phyloP scores from a whole-genome alignment of 306 rosid genomes.

The Rosa multiflora region DNA sequence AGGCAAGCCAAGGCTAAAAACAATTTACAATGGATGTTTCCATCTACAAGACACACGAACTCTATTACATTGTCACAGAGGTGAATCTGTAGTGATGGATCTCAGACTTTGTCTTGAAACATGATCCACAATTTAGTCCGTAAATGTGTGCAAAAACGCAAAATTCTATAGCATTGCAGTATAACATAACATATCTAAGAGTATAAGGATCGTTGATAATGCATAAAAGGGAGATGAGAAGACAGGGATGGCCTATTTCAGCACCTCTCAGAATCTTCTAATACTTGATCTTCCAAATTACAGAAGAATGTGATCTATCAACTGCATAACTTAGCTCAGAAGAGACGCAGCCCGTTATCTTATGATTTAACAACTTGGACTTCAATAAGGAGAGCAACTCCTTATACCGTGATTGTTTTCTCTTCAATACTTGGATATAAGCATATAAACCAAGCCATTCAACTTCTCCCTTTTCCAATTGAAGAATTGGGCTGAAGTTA shows the following conservation, averaged over 20 bases:
- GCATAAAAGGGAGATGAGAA: background rate
- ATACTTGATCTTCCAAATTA: slow-evolving; percentile 72
- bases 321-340: slow-evolving; percentile 62
- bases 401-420: slow-evolving; percentile 68
- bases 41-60: background rate
- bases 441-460: slow-evolving; percentile 90
- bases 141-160: background rate
- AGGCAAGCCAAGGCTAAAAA: background rate
- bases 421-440: slow-evolving; percentile 56
- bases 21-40: background rate
- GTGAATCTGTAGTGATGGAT: background rate
- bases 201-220: background rate
- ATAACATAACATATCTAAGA: background rate
- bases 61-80: background rate
- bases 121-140: background rate
- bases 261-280: slow-evolving; percentile 46
- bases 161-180: background rate
- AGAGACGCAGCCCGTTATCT: slow-evolving; percentile 34
- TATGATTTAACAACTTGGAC: slow-evolving; percentile 41
- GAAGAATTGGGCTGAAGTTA: slow-evolving; percentile 48
- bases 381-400: slow-evolving; percentile 50
- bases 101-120: background rate
- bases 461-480: slow-evolving; percentile 57
- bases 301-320: slow-evolving; percentile 57
- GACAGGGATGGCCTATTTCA: background rate